Percentiles rank a stretch among this genome's conserved stretches.
phyloP scores from a whole-genome alignment of 176 grass and related monocot genomes.

The Cenchrus fungigraminus region DNA sequence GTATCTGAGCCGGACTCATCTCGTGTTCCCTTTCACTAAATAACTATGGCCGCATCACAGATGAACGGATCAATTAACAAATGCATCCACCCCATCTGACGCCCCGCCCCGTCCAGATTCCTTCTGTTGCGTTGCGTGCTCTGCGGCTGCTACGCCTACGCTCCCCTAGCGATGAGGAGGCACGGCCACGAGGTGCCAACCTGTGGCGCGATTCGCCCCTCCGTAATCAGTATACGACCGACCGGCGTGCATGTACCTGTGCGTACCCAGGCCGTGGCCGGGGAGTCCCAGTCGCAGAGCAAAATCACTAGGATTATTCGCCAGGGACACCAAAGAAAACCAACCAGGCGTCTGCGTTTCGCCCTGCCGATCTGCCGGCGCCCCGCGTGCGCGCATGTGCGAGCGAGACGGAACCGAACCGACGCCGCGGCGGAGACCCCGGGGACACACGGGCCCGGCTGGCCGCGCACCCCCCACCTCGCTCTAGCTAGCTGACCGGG shows the following conservation, averaged over 20 bases:
- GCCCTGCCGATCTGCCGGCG: background rate
- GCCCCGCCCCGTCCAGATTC: conserved; percentile 39
- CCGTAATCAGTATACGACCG: background rate
- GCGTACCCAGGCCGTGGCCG: background rate
- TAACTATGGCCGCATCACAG: background rate
- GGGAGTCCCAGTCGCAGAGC: background rate
- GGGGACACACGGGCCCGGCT: background rate
- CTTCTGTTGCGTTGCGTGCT: background rate
- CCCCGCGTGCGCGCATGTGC: conserved; percentile 8
- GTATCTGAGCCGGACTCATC: background rate
- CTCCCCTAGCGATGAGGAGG: too few species aligned
- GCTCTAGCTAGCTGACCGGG: background rate
- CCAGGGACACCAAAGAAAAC: background rate
- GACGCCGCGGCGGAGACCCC: background rate
- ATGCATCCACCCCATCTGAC: conserved; percentile 35
- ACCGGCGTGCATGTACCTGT: background rate
- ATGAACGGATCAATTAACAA: background rate
- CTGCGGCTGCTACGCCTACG: too few species aligned
- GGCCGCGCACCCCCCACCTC: background rate
- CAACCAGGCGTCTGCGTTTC: background rate
- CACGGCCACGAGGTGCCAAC: conserved; percentile 21
- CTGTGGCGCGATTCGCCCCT: conserved; percentile 23
- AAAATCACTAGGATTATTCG: too few species aligned
- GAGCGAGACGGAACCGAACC: background rate
- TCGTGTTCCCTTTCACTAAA: background rate